Conservation (phyloP, 257 asterid species). For the Rehmannia glutinosa region DNA sequence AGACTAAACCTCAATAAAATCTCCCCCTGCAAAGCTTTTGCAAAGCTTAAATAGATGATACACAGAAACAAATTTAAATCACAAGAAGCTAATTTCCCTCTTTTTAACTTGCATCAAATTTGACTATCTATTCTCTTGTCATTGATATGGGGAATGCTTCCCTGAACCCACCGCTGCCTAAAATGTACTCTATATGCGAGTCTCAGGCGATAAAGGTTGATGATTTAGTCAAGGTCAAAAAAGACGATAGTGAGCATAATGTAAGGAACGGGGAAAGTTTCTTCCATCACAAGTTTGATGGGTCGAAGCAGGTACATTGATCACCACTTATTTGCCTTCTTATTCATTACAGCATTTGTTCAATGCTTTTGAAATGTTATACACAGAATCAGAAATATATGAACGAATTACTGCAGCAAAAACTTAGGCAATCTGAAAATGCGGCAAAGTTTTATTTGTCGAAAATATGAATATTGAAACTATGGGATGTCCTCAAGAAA, state of each 20-base stretch:
- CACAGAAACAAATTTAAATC: constrained; percentile 4
- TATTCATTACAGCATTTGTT: neutral
- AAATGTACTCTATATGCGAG: neutral
- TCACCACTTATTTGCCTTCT: neutral
- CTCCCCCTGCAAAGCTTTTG: constrained; percentile 5
- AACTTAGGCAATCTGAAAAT: neutral
- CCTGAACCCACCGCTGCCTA: neutral
- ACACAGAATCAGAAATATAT: too few relatives aligned
- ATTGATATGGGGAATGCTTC: constrained; percentile 4
- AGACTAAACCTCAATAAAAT: too few relatives aligned
- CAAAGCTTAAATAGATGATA: constrained; percentile 12
- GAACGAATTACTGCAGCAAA: neutral
- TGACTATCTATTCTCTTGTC: neutral
- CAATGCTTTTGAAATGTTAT: too few relatives aligned
- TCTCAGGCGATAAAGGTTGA: neutral
- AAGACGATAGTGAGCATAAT: neutral
- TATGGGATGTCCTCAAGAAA: neutral
- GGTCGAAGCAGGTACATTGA: constrained; percentile 6
- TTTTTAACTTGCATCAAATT: neutral
- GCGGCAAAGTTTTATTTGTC: neutral
- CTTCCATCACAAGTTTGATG: neutral
- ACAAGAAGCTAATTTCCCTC: neutral
- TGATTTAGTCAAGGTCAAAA: neutral
- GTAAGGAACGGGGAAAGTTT: constrained; percentile 1
- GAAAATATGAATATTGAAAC: neutral